Evolutionary conservation across 352 stramenopile genomes (phyloP).

Genomic region (Halophytophthora batemanensis): DNA sequence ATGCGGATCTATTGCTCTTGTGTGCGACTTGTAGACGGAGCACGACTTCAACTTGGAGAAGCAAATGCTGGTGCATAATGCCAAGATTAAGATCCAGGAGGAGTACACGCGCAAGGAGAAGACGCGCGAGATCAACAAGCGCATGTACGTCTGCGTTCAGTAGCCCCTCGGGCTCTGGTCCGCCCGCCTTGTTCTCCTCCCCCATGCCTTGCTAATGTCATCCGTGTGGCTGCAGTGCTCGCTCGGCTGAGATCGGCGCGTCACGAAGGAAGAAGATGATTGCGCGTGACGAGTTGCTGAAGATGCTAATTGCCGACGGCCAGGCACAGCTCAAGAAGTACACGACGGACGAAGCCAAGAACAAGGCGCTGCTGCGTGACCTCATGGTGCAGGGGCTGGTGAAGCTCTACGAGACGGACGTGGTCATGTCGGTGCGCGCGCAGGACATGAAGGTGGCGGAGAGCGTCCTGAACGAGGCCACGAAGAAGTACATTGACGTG

Average conservation of each 20-base stretch:
- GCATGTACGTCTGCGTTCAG: slow-evolving; percentile 59
- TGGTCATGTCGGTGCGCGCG: slow-evolving; percentile 89
- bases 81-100: slow-evolving; percentile 97
- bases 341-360: slow-evolving; percentile 81
- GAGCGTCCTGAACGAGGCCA: slow-evolving; percentile 84
- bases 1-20: too few relatives aligned
- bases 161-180: neutral
- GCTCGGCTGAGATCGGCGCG: slow-evolving; percentile 93
- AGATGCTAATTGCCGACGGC: slow-evolving; percentile 74
- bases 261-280: slow-evolving; percentile 98
- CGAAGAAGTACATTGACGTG: slow-evolving; percentile 76
- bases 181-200: neutral
- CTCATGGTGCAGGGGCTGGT: slow-evolving; percentile 98
- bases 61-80: slow-evolving; percentile 97
- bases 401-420: slow-evolving; percentile 96
- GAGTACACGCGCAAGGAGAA: slow-evolving; percentile 98
- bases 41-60: slow-evolving; percentile 99
- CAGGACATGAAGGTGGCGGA: slow-evolving; percentile 90
- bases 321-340: slow-evolving; percentile 49
- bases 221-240: slow-evolving; percentile 36
- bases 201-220: neutral
- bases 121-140: slow-evolving; percentile 94
- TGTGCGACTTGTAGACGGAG: slow-evolving; percentile 93
- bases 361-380: slow-evolving; percentile 93
- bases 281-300: slow-evolving; percentile 86